Conservation (phyloP, 352 stramenopile genomes). For the Phytophthora fragariae region DNA sequence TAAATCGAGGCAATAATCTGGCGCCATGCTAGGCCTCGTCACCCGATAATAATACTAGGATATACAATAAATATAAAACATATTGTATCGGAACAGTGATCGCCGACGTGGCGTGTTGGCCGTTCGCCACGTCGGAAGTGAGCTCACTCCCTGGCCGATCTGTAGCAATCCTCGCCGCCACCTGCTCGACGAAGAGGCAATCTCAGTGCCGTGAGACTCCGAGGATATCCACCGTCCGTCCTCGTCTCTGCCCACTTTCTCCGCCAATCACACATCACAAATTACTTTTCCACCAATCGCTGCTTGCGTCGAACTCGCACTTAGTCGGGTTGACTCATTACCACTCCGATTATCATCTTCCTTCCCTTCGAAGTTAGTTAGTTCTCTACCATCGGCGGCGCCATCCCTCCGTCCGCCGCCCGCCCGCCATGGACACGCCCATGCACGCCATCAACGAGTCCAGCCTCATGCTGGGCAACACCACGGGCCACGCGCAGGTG, state of each 20-base stretch:
- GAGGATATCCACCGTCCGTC: constrained; percentile 14
- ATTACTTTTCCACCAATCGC: constrained; percentile 11
- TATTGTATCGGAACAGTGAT: too few species aligned
- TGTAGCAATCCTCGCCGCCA: constrained; percentile 1
- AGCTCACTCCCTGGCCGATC: neutral
- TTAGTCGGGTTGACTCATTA: constrained; percentile 7
- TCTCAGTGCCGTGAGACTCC: constrained; percentile 19
- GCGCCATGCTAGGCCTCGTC: too few species aligned
- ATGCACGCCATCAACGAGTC: constrained; percentile 71
- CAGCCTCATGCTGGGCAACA: constrained; percentile 69
- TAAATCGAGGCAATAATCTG: too few species aligned
- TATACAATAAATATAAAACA: too few species aligned
- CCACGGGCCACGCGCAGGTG: constrained; percentile 64
- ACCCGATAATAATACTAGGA: too few species aligned
- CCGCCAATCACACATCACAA: constrained; percentile 16
- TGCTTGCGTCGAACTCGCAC: neutral
- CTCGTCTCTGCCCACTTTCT: constrained; percentile 21
- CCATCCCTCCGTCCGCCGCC: neutral
- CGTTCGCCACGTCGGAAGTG: too few species aligned
- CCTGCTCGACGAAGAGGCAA: neutral
- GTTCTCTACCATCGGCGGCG: neutral
- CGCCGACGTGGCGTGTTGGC: too few species aligned
- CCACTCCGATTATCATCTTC: constrained; percentile 19
- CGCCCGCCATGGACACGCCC: constrained; percentile 34
- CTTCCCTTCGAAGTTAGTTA: constrained; percentile 15